Evolutionary conservation across 192 early-diverging fungal genomes (phyloP).

Genomic region (Mortierella hygrophila): DNA sequence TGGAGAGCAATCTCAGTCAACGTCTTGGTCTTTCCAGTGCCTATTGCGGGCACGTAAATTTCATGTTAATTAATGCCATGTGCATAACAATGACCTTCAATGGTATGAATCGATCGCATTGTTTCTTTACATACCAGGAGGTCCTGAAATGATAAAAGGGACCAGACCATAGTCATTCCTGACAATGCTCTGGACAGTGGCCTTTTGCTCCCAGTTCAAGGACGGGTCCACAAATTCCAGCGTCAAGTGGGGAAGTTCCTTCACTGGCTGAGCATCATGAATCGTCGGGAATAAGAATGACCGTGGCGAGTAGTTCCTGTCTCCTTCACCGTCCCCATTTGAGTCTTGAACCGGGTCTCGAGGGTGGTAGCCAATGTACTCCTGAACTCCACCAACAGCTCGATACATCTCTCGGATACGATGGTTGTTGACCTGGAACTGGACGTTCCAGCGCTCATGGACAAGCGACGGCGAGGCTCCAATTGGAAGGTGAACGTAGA

Average conservation of each 20-base stretch:
- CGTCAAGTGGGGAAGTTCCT: conserved; percentile 38
- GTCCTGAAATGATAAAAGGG: conserved; percentile 52
- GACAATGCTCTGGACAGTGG: conserved; percentile 48
- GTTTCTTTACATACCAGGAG: conserved; percentile 27
- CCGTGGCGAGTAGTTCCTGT: conserved; percentile 37
- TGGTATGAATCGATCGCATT: too few species aligned
- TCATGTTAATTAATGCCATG: neutral
- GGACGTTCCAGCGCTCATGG: conserved; percentile 50
- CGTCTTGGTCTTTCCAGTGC: conserved; percentile 73
- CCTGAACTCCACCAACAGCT: conserved; percentile 48
- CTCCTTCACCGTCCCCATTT: conserved; percentile 19
- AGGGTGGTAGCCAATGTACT: conserved; percentile 53
- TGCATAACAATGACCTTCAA: neutral
- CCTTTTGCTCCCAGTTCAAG: conserved; percentile 53
- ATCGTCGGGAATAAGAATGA: conserved; percentile 49
- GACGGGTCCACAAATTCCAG: conserved; percentile 44
- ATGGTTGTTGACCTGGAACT: conserved; percentile 48
- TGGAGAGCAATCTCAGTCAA: conserved; percentile 64
- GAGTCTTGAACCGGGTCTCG: conserved; percentile 24
- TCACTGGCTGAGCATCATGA: conserved; percentile 27
- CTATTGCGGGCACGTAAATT: conserved; percentile 14
- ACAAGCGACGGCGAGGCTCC: conserved; percentile 37
- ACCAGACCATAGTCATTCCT: conserved; percentile 49
- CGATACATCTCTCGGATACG: conserved; percentile 49
- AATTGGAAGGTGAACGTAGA: conserved; percentile 51